Conservation (phyloP, 2,329 filamentous ascomycete genomes). For the Xylariales sp. region DNA sequence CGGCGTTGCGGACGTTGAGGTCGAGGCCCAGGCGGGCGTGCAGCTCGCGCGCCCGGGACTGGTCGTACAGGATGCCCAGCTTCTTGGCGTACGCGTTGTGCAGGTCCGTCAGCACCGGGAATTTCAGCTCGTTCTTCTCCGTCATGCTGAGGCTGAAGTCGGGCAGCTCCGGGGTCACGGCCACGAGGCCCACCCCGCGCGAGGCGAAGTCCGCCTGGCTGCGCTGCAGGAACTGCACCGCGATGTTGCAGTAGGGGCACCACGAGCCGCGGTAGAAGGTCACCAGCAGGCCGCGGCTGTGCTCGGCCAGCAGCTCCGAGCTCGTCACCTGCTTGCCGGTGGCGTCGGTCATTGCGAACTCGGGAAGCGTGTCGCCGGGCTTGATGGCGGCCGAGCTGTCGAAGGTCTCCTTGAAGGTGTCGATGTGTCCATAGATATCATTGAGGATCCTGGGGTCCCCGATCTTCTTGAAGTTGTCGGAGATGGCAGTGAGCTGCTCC, state of each 20-base stretch:
- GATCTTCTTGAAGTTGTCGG: no score
- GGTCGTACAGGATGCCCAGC: constrained; percentile 29
- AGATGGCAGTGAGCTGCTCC: no score
- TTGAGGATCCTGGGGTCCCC: no score
- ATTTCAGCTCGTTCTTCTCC: constrained; percentile 35
- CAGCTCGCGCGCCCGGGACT: constrained; percentile 10
- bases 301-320: constrained; percentile 5
- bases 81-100: constrained; percentile 23
- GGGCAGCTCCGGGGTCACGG: constrained; percentile 36
- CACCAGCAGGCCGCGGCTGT: constrained; percentile 26
- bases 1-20: constrained; percentile 27
- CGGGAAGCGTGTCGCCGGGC: constrained; percentile 26
- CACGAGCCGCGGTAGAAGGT: constrained; percentile 43
- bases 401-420: background rate
- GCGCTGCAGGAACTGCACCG: constrained; percentile 28
- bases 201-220: constrained; percentile 28
- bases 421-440: background rate
- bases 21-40: constrained; percentile 25
- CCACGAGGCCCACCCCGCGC: constrained; percentile 34
- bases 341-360: constrained; percentile 29
- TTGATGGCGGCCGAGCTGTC: constrained; percentile 18
- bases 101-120: constrained; percentile 33
- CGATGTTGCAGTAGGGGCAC: constrained; percentile 42
- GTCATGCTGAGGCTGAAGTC: constrained; percentile 28
- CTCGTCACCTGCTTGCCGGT: constrained; percentile 26